phyloP scores from a whole-genome alignment of 192 early-diverging fungal genomes.

The Coemansia aciculifera region DNA sequence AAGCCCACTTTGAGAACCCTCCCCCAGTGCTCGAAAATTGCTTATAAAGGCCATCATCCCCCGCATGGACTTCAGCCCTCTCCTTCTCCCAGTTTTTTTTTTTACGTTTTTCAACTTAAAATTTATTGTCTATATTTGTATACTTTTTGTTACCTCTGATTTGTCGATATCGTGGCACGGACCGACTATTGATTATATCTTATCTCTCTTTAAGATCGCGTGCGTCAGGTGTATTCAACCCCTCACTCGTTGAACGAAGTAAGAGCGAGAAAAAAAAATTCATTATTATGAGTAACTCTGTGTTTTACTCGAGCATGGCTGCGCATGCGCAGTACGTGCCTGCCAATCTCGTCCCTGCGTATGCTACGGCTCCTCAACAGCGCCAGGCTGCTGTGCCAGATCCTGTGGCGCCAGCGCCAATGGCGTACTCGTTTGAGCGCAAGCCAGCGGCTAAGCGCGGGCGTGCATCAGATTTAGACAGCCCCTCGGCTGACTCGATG shows the following conservation, averaged over 20 bases:
- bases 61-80: no score
- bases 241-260: not conserved
- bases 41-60: not conserved
- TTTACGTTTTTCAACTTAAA: not conserved
- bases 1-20: not conserved
- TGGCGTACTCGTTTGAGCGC: constrained; percentile 20
- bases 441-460: constrained; percentile 40
- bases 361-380: constrained; percentile 8
- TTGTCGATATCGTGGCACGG: not conserved
- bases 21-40: not conserved
- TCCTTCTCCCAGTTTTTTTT: not conserved
- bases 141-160: not conserved
- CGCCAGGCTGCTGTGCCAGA: not conserved
- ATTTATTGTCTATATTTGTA: not conserved
- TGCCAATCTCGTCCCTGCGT: constrained; percentile 16
- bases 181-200: not conserved
- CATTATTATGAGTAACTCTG: not conserved
- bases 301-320: constrained; percentile 42
- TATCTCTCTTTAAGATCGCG: not conserved
- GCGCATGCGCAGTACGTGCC: constrained; percentile 39
- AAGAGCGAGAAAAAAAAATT: not conserved
- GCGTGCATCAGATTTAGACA: constrained; percentile 18
- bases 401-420: not conserved
- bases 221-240: not conserved
- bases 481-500: not conserved